phyloP scores from a whole-genome alignment of 2,329 filamentous ascomycete genomes.

The Orbilia oligospora region DNA sequence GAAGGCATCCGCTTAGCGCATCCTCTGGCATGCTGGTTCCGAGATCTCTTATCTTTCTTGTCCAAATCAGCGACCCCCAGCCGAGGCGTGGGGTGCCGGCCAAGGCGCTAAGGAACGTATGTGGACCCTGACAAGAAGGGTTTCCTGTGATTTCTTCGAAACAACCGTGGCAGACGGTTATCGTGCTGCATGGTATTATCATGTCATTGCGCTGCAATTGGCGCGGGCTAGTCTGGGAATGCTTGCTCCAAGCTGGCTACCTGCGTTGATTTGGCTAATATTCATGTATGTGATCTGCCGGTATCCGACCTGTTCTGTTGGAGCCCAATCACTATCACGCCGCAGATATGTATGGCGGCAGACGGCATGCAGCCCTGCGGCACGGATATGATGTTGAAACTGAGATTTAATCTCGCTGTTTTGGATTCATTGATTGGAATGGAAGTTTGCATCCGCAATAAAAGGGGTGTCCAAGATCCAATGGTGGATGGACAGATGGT shows the following conservation, averaged over 20 bases:
- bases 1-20: conserved; percentile 24
- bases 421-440: not conserved
- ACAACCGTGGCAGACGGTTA: conserved; percentile 37
- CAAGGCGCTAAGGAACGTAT: conserved; percentile 20
- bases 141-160: conserved; percentile 20
- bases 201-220: conserved; percentile 23
- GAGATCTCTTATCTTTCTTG: conserved; percentile 43
- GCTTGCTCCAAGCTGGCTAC: conserved; percentile 11
- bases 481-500: not conserved
- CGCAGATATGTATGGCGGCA: conserved; percentile 20
- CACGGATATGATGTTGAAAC: not conserved
- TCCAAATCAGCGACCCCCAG: conserved; percentile 25
- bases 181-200: conserved; percentile 34
- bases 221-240: conserved; percentile 3
- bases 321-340: conserved; percentile 22
- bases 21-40: conserved; percentile 18
- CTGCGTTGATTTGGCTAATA: conserved; percentile 15
- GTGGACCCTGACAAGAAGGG: conserved; percentile 31
- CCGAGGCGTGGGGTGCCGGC: conserved; percentile 33
- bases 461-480: not conserved
- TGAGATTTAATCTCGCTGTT: conserved; percentile 2
- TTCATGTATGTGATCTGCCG: conserved; percentile 12
- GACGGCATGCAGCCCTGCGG: conserved; percentile 12
- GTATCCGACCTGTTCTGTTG: conserved; percentile 6
- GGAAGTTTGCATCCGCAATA: not conserved